Evolutionary conservation across 345 rosid species (phyloP).

Genomic region (Citrus inodora): DNA sequence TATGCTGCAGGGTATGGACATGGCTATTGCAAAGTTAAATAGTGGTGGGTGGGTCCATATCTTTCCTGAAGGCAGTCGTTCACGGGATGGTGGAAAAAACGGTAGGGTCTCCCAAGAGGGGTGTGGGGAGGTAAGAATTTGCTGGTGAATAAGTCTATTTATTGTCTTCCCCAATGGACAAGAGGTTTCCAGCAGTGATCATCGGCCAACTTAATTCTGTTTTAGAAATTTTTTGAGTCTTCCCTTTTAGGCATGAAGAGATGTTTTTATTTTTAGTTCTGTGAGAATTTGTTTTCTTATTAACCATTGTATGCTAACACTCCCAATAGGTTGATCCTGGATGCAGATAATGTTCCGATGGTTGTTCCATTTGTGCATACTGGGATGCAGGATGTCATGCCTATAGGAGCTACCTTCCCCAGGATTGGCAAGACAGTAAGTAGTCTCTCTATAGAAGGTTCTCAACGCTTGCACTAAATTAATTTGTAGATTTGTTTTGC

Average conservation of each 20-base stretch:
- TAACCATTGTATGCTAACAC: background rate
- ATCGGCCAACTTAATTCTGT: background rate
- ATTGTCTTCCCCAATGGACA: background rate
- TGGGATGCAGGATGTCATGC: slow-evolving; percentile 98
- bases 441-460: background rate
- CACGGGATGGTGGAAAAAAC: slow-evolving; percentile 96
- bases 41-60: slow-evolving; percentile 98
- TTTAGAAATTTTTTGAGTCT: background rate
- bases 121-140: slow-evolving; percentile 78
- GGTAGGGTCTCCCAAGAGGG: slow-evolving; percentile 77
- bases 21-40: slow-evolving; percentile 84
- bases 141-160: background rate
- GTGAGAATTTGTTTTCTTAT: background rate
- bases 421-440: slow-evolving; percentile 87
- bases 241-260: background rate
- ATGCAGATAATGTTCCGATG: slow-evolving; percentile 73
- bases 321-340: slow-evolving; percentile 70
- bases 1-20: slow-evolving; percentile 81
- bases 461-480: background rate
- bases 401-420: slow-evolving; percentile 81
- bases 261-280: background rate
- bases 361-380: slow-evolving; percentile 93
- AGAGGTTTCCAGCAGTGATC: background rate
- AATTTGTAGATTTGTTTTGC: background rate
- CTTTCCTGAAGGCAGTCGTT: slow-evolving; percentile 95